Evolutionary conservation across 2,329 filamentous ascomycete species (phyloP).

Genomic region (Fusarium camptoceras): DNA sequence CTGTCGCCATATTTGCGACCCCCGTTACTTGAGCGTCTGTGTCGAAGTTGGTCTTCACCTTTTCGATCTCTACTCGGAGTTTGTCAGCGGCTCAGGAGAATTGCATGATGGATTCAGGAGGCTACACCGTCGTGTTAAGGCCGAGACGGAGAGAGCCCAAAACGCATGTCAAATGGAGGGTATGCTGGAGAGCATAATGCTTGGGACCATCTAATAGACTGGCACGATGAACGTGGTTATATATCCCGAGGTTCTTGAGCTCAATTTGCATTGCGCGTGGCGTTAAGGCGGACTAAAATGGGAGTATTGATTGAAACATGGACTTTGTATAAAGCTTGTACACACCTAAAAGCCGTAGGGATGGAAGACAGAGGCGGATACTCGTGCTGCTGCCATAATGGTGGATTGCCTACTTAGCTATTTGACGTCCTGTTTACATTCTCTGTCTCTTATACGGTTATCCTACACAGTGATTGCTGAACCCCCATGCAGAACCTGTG

Average conservation of each 20-base stretch:
- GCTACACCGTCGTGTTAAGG: slow-evolving; percentile 76
- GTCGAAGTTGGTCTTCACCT: slow-evolving; percentile 86
- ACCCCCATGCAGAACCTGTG: not conserved
- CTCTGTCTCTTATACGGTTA: not conserved
- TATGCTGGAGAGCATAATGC: slow-evolving; percentile 81
- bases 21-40: slow-evolving; percentile 82
- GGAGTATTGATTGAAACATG: slow-evolving; percentile 41
- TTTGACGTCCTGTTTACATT: slow-evolving; percentile 18
- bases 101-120: slow-evolving; percentile 77
- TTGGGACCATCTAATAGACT: slow-evolving; percentile 45
- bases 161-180: slow-evolving; percentile 84
- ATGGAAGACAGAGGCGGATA: slow-evolving; percentile 7
- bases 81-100: slow-evolving; percentile 77
- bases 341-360: slow-evolving; percentile 5
- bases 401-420: slow-evolving; percentile 11
- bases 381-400: not conserved
- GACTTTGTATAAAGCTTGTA: slow-evolving; percentile 37
- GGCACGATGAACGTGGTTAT: slow-evolving; percentile 25
- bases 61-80: slow-evolving; percentile 87
- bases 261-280: slow-evolving; percentile 47
- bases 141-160: slow-evolving; percentile 85
- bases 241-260: slow-evolving; percentile 41
- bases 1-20: slow-evolving; percentile 82
- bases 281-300: slow-evolving; percentile 46
- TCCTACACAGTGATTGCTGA: not conserved